phyloP scores from a whole-genome alignment of 768 basidiomycete genomes.

The Mycena metata region DNA sequence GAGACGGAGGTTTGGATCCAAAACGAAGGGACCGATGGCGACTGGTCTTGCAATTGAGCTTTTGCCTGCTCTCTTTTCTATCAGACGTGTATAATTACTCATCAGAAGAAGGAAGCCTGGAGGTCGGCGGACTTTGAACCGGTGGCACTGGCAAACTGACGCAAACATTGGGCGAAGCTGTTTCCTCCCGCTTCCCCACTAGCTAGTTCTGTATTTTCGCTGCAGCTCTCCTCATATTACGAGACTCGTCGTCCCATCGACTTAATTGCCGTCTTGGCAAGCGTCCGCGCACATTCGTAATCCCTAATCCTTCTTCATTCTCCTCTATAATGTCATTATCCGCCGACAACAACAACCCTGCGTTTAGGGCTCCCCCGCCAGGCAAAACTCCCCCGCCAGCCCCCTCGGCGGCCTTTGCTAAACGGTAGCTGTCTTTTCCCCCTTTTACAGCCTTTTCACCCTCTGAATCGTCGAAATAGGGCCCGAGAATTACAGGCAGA shows the following conservation, averaged over 20 bases:
- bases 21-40: no score
- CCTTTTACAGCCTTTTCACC: slow-evolving; percentile 34
- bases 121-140: slow-evolving; percentile 11
- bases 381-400: slow-evolving; percentile 94
- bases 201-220: slow-evolving; percentile 25
- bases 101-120: neutral
- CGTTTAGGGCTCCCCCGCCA: slow-evolving; percentile 81
- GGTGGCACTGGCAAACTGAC: neutral
- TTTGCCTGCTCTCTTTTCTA: no score
- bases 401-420: slow-evolving; percentile 90
- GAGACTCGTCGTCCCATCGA: slow-evolving; percentile 47
- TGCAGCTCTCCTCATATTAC: slow-evolving; percentile 40
- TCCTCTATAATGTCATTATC: slow-evolving; percentile 93
- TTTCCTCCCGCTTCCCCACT: slow-evolving; percentile 23
- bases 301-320: slow-evolving; percentile 83
- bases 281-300: slow-evolving; percentile 66
- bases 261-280: slow-evolving; percentile 51
- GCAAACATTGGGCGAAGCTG: no score
- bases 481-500: slow-evolving; percentile 89
- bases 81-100: no score
- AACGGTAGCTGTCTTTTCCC: slow-evolving; percentile 67
- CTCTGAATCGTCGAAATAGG: slow-evolving; percentile 55
- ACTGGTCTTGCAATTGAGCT: no score
- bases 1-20: no score
- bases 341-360: slow-evolving; percentile 83